A percentile compares a stretch with the other conserved stretches of the same genome.
Conservation (phyloP, 192 early-diverging fungal species). For the Backusella luteola region DNA sequence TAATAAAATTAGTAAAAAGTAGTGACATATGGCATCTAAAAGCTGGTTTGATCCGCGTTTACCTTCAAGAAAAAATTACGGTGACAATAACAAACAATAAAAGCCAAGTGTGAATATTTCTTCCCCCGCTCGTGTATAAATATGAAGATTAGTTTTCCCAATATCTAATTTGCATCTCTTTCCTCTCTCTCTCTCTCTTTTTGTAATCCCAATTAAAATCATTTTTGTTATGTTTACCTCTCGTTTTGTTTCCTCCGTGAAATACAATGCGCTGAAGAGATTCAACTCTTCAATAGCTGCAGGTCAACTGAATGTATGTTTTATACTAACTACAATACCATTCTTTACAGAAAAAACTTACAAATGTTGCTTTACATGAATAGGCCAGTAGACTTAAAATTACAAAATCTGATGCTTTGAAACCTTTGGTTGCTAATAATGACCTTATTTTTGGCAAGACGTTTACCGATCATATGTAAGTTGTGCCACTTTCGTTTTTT, state of each 20-base stretch:
- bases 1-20: not conserved
- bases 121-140: not conserved
- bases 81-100: not conserved
- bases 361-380: not conserved
- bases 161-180: not conserved
- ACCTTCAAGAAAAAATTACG: not conserved
- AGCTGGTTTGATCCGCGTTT: not conserved
- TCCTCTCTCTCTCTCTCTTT: not conserved
- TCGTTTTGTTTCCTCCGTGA: not conserved
- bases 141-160: not conserved
- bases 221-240: not conserved
- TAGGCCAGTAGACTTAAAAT: conserved; percentile 23
- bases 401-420: conserved; percentile 30
- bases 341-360: not conserved
- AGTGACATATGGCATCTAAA: not conserved
- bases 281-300: not conserved
- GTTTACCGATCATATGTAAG: conserved; percentile 94
- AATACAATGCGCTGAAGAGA: not conserved
- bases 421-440: conserved; percentile 58
- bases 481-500: not conserved
- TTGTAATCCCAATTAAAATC: not conserved
- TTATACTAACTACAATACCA: not conserved
- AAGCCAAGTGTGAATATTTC: not conserved
- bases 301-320: not conserved
- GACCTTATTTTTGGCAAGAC: conserved; percentile 84